Evolutionary conservation across 371 early-diverging fungal genomes (phyloP).

Genomic region (Entomophthora muscae): DNA sequence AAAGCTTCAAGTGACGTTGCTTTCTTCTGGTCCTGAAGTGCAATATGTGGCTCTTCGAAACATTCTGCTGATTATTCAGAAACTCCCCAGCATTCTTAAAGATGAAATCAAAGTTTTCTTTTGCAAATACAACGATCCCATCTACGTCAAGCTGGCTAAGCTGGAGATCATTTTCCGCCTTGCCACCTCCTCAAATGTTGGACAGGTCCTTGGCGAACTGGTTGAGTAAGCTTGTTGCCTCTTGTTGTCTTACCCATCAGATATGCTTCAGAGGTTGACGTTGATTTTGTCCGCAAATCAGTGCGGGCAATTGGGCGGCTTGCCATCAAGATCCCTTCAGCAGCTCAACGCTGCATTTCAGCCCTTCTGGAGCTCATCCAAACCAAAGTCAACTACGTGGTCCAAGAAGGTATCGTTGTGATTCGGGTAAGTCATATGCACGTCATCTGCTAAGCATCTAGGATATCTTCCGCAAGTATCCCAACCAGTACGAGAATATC

Average conservation of each 20-base stretch:
- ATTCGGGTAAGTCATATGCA: conserved; percentile 39
- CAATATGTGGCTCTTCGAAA: conserved; percentile 93
- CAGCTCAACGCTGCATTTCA: conserved; percentile 74
- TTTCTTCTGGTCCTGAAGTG: conserved; percentile 80
- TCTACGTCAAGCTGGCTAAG: conserved; percentile 93
- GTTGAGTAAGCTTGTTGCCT: conserved; percentile 40
- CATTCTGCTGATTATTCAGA: conserved; percentile 86
- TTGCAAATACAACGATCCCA: conserved; percentile 97
- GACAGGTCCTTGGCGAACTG: conserved; percentile 81
- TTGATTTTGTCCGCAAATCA: conserved; percentile 85
- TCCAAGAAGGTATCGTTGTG: conserved; percentile 83
- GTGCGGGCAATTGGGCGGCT: conserved; percentile 83
- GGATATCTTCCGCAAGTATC: conserved; percentile 91
- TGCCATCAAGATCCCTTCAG: conserved; percentile 77
- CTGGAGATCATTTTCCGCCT: conserved; percentile 86
- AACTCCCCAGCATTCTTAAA: conserved; percentile 68
- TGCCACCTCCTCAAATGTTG: conserved; percentile 63
- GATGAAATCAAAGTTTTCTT: conserved; percentile 92
- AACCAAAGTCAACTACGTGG: conserved; percentile 75
- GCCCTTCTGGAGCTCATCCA: conserved; percentile 78
- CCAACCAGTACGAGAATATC: conserved; percentile 68
- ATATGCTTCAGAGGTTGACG: conserved; percentile 91
- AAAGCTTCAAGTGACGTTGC: conserved; percentile 50
- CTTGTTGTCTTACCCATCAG: conserved; percentile 17
- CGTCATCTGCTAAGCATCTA: conserved; percentile 10